Evolutionary conservation across 1,284 basidiomycete genomes (phyloP).

Genomic region (Cutaneotrichosporon dermatis): DNA sequence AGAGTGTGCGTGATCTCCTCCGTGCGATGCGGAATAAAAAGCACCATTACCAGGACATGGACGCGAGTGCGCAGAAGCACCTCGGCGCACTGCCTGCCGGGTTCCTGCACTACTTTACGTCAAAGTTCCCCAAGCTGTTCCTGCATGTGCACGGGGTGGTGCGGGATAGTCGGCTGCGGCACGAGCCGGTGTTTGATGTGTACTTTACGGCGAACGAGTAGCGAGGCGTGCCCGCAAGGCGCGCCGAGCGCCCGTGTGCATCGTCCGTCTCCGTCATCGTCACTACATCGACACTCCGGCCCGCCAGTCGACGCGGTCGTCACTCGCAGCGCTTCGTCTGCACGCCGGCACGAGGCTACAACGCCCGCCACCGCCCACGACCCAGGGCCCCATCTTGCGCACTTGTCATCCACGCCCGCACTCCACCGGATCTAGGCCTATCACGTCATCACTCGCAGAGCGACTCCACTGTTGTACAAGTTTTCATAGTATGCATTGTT

Average conservation of each 20-base stretch:
- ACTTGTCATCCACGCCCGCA: not conserved
- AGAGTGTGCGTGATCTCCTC: constrained; percentile 83
- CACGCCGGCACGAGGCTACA: too few relatives aligned
- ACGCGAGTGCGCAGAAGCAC: constrained; percentile 78
- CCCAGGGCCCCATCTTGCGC: too few relatives aligned
- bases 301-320: too few relatives aligned
- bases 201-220: constrained; percentile 56
- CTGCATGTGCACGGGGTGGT: constrained; percentile 85
- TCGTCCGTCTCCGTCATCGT: too few relatives aligned
- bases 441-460: not conserved
- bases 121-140: constrained; percentile 84
- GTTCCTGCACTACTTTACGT: constrained; percentile 87
- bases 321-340: too few relatives aligned
- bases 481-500: constrained; percentile 1
- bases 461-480: not conserved
- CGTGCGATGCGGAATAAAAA: constrained; percentile 97
- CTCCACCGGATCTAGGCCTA: not conserved
- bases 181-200: constrained; percentile 77
- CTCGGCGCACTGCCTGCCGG: constrained; percentile 87
- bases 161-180: constrained; percentile 58
- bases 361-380: too few relatives aligned
- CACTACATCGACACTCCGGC: too few relatives aligned
- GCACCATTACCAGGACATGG: constrained; percentile 90
- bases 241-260: constrained; percentile 2
- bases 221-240: not conserved